phyloP scores from a whole-genome alignment of 2,329 filamentous ascomycete genomes.

The Epichloe sibirici region DNA sequence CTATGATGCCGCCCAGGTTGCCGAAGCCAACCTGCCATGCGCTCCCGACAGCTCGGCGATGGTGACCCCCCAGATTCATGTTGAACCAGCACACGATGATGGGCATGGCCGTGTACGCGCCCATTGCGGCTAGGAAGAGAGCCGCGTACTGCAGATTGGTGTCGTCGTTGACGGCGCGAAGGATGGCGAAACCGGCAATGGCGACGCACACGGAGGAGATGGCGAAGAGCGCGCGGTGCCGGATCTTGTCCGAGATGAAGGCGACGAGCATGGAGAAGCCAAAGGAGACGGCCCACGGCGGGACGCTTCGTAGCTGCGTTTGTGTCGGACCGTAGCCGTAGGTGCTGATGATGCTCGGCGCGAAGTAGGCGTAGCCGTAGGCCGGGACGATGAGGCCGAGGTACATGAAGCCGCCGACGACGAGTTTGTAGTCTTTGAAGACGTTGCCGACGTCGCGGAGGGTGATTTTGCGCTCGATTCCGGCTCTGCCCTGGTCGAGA shows the following conservation, averaged over 20 bases:
- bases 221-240: conserved; percentile 65
- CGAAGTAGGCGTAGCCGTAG: conserved; percentile 69
- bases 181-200: conserved; percentile 63
- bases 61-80: conserved; percentile 70
- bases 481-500: conserved; percentile 56
- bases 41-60: conserved; percentile 55
- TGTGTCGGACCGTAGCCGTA: conserved; percentile 50
- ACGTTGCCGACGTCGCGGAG: conserved; percentile 46
- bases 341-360: conserved; percentile 56
- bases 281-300: conserved; percentile 57
- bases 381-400: conserved; percentile 67
- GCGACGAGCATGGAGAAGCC: conserved; percentile 67
- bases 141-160: conserved; percentile 59
- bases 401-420: conserved; percentile 69
- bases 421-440: conserved; percentile 63
- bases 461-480: conserved; percentile 48
- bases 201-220: conserved; percentile 55
- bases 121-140: conserved; percentile 70
- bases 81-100: conserved; percentile 76
- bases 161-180: conserved; percentile 60
- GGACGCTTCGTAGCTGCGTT: conserved; percentile 46
- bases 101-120: conserved; percentile 79
- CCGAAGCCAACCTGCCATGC: conserved; percentile 72
- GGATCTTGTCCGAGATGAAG: conserved; percentile 54
- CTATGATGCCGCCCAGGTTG: conserved; percentile 68